Percentiles rank a stretch among this genome's conserved stretches.
Conservation (phyloP, 148 eudicot genomes). For the Diospyros kaki region DNA sequence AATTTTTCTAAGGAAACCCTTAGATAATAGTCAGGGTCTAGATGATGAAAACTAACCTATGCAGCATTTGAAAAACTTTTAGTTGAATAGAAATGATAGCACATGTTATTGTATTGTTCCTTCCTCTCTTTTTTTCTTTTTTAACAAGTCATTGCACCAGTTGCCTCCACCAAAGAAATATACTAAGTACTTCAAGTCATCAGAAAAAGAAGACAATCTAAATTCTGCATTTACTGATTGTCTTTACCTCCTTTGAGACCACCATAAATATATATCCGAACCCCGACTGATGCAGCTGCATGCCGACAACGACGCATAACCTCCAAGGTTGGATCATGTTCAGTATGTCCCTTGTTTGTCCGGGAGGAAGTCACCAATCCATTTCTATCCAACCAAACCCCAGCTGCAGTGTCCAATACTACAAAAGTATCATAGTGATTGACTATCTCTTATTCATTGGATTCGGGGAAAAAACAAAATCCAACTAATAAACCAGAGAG, state of each 20-base stretch:
- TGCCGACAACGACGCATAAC: slow-evolving; percentile 95
- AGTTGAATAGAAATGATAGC: too few relatives aligned
- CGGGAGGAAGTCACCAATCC: slow-evolving; percentile 83
- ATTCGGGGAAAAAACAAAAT: neutral
- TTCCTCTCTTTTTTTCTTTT: too few relatives aligned
- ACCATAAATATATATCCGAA: slow-evolving; percentile 68
- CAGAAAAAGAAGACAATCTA: slow-evolving; percentile 5
- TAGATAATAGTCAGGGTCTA: too few relatives aligned
- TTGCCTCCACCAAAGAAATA: neutral
- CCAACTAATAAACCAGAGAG: slow-evolving; percentile 1
- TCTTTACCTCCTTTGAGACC: slow-evolving; percentile 90
- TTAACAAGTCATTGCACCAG: neutral
- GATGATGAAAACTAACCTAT: too few relatives aligned
- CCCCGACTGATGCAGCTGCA: slow-evolving; percentile 91
- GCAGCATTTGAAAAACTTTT: too few relatives aligned
- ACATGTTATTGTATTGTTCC: too few relatives aligned
- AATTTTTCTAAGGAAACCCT: too few relatives aligned
- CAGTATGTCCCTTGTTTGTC: slow-evolving; percentile 52
- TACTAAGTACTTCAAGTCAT: neutral
- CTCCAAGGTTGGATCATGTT: slow-evolving; percentile 67
- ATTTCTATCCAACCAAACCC: slow-evolving; percentile 93
- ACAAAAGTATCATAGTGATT: neutral
- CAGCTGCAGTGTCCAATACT: slow-evolving; percentile 99
- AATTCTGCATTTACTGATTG: neutral
- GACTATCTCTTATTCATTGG: neutral